These are phyloP conservation scores for Saccharomycopsis synnaedendra DNA, from an alignment of 805 yeast genomes.

Conservation along the genomic window DNA sequence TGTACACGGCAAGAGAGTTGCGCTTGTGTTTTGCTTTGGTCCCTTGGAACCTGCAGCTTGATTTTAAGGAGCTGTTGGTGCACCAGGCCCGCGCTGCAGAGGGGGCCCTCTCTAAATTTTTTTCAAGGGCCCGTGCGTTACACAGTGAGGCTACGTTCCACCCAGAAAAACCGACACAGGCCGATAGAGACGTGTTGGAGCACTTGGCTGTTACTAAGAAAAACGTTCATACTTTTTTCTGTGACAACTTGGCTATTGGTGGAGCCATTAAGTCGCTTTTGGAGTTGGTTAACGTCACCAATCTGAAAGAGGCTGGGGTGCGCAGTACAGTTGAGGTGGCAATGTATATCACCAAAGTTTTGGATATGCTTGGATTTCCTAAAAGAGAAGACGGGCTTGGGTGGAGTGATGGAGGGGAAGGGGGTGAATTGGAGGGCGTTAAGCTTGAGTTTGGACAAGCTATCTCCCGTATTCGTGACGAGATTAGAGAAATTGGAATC, in stretches of 20 bases:
- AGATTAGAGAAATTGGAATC: conserved; percentile 66
- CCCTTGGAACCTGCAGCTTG: conserved; percentile 88
- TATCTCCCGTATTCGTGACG: conserved; percentile 71
- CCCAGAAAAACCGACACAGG: conserved; percentile 46
- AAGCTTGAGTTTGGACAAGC: conserved; percentile 74
- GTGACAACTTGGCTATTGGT: conserved; percentile 83
- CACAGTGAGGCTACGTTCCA: conserved; percentile 50
- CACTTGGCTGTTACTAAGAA: conserved; percentile 41
- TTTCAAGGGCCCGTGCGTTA: conserved; percentile 78
- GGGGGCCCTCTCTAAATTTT: conserved; percentile 66
- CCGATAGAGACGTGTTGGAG: conserved; percentile 45
- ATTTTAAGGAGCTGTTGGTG: conserved; percentile 75
- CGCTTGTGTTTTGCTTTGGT: conserved; percentile 84
- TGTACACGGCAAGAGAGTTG: conserved; percentile 68
- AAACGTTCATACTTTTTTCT: conserved; percentile 64
- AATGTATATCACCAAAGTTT: conserved; percentile 57
- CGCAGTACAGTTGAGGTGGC: conserved; percentile 60
- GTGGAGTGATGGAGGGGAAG: conserved; percentile 36
- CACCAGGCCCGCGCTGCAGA: conserved; percentile 72
- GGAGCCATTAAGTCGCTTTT: conserved; percentile 51
- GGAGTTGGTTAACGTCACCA: conserved; percentile 58
- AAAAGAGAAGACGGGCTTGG: conserved; percentile 64
- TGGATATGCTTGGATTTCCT: conserved; percentile 67
- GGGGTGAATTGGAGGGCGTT: conserved; percentile 42
- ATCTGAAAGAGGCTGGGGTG: conserved; percentile 43